phyloP scores from a whole-genome alignment of 2,329 filamentous ascomycete species.

The Dactylellina cionopaga region DNA sequence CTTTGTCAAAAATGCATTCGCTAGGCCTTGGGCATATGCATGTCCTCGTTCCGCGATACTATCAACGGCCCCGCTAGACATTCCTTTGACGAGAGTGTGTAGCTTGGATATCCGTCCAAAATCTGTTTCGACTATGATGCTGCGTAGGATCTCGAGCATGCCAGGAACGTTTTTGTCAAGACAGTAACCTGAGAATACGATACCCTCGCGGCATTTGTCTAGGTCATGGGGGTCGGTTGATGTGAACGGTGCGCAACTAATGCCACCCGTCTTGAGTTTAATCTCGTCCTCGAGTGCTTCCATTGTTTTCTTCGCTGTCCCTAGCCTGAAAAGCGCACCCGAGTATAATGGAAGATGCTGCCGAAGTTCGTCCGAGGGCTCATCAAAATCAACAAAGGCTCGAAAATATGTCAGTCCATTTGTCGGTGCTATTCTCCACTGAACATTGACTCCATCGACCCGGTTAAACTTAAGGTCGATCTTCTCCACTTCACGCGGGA shows the following conservation, averaged over 20 bases:
- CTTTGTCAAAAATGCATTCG: constrained; percentile 79
- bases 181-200: constrained; percentile 85
- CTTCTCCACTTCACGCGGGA: constrained; percentile 79
- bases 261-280: constrained; percentile 92
- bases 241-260: constrained; percentile 85
- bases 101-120: constrained; percentile 83
- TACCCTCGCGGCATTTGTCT: constrained; percentile 77
- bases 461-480: constrained; percentile 71
- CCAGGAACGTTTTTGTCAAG: constrained; percentile 88
- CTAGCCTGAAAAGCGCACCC: constrained; percentile 90
- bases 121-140: constrained; percentile 84
- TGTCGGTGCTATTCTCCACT: constrained; percentile 92
- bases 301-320: constrained; percentile 87
- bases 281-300: constrained; percentile 95
- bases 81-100: constrained; percentile 85
- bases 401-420: constrained; percentile 97
- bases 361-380: constrained; percentile 84
- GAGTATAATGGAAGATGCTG: constrained; percentile 88
- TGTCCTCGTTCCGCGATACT: constrained; percentile 91
- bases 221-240: constrained; percentile 79
- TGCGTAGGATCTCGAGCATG: constrained; percentile 87
- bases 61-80: constrained; percentile 89
- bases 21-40: constrained; percentile 82
- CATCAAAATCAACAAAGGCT: constrained; percentile 80
- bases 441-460: constrained; percentile 74